phyloP scores from a whole-genome alignment of 345 rosid genomes.

The Iberis pinnata region DNA sequence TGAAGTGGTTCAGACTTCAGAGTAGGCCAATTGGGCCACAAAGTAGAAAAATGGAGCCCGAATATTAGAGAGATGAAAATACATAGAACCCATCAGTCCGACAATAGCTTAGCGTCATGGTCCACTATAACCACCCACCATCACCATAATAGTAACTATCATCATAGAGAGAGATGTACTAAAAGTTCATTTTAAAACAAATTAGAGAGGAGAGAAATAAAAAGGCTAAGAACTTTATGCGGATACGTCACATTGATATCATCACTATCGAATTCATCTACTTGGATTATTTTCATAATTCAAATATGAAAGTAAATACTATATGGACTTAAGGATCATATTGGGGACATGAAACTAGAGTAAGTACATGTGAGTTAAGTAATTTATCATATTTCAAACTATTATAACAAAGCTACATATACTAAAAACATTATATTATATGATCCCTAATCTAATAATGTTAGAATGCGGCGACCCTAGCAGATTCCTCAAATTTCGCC shows the following conservation, averaged over 20 bases:
- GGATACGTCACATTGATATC: too few relatives aligned
- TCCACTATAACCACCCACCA: background rate
- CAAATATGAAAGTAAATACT: too few relatives aligned
- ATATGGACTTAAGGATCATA: too few relatives aligned
- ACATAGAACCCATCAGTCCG: too few relatives aligned
- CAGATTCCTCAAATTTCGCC: constrained; percentile 32
- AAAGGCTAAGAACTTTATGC: constrained; percentile 7
- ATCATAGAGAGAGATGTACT: constrained; percentile 1
- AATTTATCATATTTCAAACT: constrained; percentile 17
- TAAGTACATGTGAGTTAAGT: constrained; percentile 29
- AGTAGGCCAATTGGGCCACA: too few relatives aligned
- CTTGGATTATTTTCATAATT: background rate
- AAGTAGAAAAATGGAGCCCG: too few relatives aligned
- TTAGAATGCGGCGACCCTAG: constrained; percentile 27
- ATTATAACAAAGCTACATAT: background rate
- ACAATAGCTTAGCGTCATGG: too few relatives aligned
- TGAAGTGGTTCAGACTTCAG: too few relatives aligned
- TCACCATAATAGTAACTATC: constrained; percentile 17
- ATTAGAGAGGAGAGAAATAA: background rate
- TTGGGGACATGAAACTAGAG: constrained; percentile 11
- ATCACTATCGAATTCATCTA: too few relatives aligned
- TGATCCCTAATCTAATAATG: constrained; percentile 5
- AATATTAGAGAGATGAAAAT: too few relatives aligned
- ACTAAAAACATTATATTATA: constrained; percentile 3
- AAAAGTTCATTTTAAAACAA: too few relatives aligned